Evolutionary conservation across 148 eudicot species (phyloP).

Genomic region (Fagopyrum esculentum): DNA sequence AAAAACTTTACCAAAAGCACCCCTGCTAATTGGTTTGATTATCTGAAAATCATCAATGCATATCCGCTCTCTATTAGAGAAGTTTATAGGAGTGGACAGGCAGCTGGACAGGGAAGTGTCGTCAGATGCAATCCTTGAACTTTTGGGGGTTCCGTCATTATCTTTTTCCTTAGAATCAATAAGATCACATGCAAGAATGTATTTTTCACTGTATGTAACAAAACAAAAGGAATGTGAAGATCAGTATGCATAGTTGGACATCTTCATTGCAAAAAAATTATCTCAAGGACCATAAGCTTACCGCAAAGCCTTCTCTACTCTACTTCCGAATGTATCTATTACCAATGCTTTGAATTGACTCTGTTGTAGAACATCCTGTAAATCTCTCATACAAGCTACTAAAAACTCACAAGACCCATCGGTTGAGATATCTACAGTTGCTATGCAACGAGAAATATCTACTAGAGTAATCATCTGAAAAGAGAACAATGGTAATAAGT

Average conservation of each 20-base stretch:
- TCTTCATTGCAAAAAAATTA: neutral
- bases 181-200: slow-evolving; percentile 38
- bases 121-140: slow-evolving; percentile 30
- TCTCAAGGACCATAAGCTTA: slow-evolving; percentile 8
- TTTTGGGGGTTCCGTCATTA: slow-evolving; percentile 20
- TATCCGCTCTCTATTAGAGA: slow-evolving; percentile 53
- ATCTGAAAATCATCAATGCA: slow-evolving; percentile 69
- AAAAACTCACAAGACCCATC: slow-evolving; percentile 42
- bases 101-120: slow-evolving; percentile 47
- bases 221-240: slow-evolving; percentile 2
- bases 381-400: slow-evolving; percentile 47
- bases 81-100: slow-evolving; percentile 39
- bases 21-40: slow-evolving; percentile 66
- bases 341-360: slow-evolving; percentile 48
- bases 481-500: neutral
- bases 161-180: slow-evolving; percentile 23
- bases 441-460: slow-evolving; percentile 46
- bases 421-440: slow-evolving; percentile 37
- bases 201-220: slow-evolving; percentile 46
- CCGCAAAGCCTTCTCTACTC: slow-evolving; percentile 52
- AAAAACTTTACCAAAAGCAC: slow-evolving; percentile 67
- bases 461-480: slow-evolving; percentile 48
- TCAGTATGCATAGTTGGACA: neutral
- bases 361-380: slow-evolving; percentile 40
- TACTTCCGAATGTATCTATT: slow-evolving; percentile 53